Conservation (phyloP, 768 basidiomycete genomes). For the Boletus coccyginus region DNA sequence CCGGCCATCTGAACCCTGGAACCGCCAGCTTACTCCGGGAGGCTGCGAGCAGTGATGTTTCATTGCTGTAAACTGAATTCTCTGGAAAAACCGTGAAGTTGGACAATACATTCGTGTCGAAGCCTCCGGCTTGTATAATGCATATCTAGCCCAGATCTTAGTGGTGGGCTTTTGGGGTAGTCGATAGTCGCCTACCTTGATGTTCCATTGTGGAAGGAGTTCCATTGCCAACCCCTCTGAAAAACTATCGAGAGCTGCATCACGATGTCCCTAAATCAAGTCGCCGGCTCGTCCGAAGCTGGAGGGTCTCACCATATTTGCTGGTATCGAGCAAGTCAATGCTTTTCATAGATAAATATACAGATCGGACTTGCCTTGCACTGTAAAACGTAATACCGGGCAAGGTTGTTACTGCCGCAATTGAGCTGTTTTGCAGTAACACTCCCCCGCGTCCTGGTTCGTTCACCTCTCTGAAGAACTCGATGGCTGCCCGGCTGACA, state of each 20-base stretch:
- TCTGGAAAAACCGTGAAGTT: conserved; percentile 1
- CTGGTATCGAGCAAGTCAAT: background rate
- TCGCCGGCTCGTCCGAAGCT: background rate
- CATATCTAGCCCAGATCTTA: conserved; percentile 12
- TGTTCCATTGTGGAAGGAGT: conserved; percentile 42
- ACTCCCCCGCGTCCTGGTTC: conserved; percentile 32
- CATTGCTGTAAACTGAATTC: conserved; percentile 6
- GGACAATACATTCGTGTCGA: conserved; percentile 1
- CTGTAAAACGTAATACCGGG: conserved; percentile 15
- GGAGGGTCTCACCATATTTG: conserved; percentile 15
- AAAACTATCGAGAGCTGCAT: conserved; percentile 34
- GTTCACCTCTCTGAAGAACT: conserved; percentile 35
- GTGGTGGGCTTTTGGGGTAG: too few relatives aligned
- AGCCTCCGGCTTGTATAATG: conserved; percentile 18
- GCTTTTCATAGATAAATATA: conserved; percentile 9
- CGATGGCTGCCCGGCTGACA: conserved; percentile 26
- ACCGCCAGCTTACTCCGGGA: background rate
- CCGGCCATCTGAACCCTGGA: background rate
- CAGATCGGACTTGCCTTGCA: conserved; percentile 11
- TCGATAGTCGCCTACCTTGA: conserved; percentile 12
- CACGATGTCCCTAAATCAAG: background rate
- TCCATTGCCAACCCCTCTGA: conserved; percentile 35
- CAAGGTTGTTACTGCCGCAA: conserved; percentile 21
- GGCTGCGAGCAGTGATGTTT: background rate
- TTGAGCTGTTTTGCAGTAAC: conserved; percentile 35